Conservation (phyloP, 768 basidiomycete genomes). For the Leccinum sublutescens region DNA sequence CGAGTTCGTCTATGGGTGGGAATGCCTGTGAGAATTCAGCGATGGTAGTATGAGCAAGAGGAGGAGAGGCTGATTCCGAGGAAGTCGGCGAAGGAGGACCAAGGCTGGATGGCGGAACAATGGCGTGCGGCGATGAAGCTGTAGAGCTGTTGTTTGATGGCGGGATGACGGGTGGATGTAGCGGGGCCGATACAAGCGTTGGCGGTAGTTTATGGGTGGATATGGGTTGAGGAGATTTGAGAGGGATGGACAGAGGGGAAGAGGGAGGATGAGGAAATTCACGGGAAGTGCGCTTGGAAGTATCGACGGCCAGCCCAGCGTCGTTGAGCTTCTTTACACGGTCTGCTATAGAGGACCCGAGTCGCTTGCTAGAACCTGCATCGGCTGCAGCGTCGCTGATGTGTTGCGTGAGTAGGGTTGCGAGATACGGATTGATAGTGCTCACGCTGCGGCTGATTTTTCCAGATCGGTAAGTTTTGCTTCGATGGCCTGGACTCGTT, state of each 20-base stretch:
- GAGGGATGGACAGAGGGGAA: slow-evolving; percentile 20
- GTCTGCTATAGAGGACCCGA: slow-evolving; percentile 77
- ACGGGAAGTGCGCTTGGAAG: slow-evolving; percentile 57
- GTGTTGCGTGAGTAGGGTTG: slow-evolving; percentile 9
- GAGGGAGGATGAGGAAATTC: slow-evolving; percentile 44
- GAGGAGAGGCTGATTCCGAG: slow-evolving; percentile 65
- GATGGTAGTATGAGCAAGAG: slow-evolving; percentile 38
- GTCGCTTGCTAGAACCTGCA: slow-evolving; percentile 40
- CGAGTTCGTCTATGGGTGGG: slow-evolving; percentile 74
- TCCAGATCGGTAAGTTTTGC: slow-evolving; percentile 46
- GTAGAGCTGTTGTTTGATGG: slow-evolving; percentile 32
- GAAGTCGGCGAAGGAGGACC: slow-evolving; percentile 77
- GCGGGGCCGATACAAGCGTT: slow-evolving; percentile 30
- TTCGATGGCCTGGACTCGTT: slow-evolving; percentile 45
- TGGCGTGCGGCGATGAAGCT: slow-evolving; percentile 53
- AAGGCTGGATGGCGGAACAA: slow-evolving; percentile 68
- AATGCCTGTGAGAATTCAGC: slow-evolving; percentile 65
- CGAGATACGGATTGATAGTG: slow-evolving; percentile 9
- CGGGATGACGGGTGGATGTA: slow-evolving; percentile 19
- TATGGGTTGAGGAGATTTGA: slow-evolving; percentile 31
- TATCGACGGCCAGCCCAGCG: slow-evolving; percentile 62
- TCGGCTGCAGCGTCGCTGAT: slow-evolving; percentile 16
- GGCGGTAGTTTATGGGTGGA: slow-evolving; percentile 42
- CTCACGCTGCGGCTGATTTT: slow-evolving; percentile 34
- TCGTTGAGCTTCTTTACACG: slow-evolving; percentile 73